A percentile compares a stretch with the other conserved stretches of the same genome.
Evolutionary conservation across 2,329 filamentous ascomycete genomes (phyloP).

Genomic region (Trichoderma sp.): DNA sequence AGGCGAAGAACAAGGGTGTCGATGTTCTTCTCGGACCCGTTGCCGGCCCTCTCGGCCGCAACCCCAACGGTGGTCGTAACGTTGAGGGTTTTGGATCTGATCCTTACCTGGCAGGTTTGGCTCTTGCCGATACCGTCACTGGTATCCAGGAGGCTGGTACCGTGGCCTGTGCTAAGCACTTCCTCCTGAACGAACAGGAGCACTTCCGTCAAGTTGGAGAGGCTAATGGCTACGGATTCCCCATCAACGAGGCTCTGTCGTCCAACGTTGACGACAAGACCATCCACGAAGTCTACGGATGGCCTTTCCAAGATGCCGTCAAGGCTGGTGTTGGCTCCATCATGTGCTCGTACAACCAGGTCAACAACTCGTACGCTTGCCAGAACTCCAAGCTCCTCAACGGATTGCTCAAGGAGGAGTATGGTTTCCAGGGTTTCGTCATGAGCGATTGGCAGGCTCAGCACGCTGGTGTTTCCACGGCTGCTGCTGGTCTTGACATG

Average conservation of each 20-base stretch:
- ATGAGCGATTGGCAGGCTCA: slow-evolving; percentile 80
- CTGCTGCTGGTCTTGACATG: slow-evolving; percentile 77
- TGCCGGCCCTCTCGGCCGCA: slow-evolving; percentile 46
- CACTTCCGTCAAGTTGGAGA: slow-evolving; percentile 66
- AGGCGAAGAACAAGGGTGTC: slow-evolving; percentile 72
- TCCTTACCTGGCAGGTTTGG: slow-evolving; percentile 69
- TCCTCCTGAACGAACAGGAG: slow-evolving; percentile 72
- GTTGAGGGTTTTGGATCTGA: slow-evolving; percentile 71
- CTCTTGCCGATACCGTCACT: slow-evolving; percentile 68
- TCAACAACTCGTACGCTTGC: slow-evolving; percentile 78
- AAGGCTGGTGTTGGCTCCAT: slow-evolving; percentile 61
- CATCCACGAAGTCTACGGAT: slow-evolving; percentile 71
- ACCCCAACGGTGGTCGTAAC: slow-evolving; percentile 49
- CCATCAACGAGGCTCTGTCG: slow-evolving; percentile 58
- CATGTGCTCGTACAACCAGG: slow-evolving; percentile 70
- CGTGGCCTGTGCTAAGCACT: slow-evolving; percentile 80
- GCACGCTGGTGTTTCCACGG: slow-evolving; percentile 63
- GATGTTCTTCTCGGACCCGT: slow-evolving; percentile 63
- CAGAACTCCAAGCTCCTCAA: slow-evolving; percentile 77
- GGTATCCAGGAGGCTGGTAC: slow-evolving; percentile 81
- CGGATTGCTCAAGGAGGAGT: slow-evolving; percentile 71
- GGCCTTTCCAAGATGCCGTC: slow-evolving; percentile 74
- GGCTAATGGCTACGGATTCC: slow-evolving; percentile 51
- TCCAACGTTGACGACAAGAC: slow-evolving; percentile 69
- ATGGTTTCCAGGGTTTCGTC: slow-evolving; percentile 78